These are phyloP conservation scores for Alternaria solani DNA, from an alignment of 2,329 filamentous ascomycete species.

Conservation along the genomic window DNA sequence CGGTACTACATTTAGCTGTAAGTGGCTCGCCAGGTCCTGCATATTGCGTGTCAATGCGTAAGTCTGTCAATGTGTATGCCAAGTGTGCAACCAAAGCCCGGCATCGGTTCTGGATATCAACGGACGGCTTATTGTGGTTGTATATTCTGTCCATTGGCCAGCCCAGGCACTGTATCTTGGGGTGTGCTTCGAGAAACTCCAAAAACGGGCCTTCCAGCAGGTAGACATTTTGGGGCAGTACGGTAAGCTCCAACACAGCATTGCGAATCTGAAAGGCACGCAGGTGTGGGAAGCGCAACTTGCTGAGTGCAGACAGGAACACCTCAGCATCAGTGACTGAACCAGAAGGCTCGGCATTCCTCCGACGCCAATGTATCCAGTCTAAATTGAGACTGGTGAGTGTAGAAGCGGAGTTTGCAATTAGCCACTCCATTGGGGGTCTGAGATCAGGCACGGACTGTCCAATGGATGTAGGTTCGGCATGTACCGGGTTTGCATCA, in stretches of 20 bases:
- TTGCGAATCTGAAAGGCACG: conserved; percentile 58
- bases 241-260: conserved; percentile 49
- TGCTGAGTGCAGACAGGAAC: conserved; percentile 40
- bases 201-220: conserved; percentile 51
- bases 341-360: conserved; percentile 19
- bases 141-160: conserved; percentile 60
- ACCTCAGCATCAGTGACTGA: conserved; percentile 13
- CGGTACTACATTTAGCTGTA: conserved; percentile 36
- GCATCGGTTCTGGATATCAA: conserved; percentile 33
- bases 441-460: conserved; percentile 13
- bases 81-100: conserved; percentile 51
- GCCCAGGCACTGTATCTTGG: conserved; percentile 54
- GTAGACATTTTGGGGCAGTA: conserved; percentile 48
- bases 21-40: conserved; percentile 37
- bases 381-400: conserved; percentile 47
- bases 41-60: conserved; percentile 54
- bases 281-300: conserved; percentile 54
- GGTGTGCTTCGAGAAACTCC: conserved; percentile 55
- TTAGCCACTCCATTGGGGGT: conserved; percentile 27
- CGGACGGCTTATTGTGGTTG: conserved; percentile 34
- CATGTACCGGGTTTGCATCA: conserved; percentile 18
- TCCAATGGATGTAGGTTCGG: background rate
- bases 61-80: conserved; percentile 50
- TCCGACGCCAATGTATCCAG: conserved; percentile 46
- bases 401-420: conserved; percentile 31